These are phyloP conservation scores for Fusarium floridanum DNA, from an alignment of 2,329 filamentous ascomycete genomes.

Conservation along the genomic window DNA sequence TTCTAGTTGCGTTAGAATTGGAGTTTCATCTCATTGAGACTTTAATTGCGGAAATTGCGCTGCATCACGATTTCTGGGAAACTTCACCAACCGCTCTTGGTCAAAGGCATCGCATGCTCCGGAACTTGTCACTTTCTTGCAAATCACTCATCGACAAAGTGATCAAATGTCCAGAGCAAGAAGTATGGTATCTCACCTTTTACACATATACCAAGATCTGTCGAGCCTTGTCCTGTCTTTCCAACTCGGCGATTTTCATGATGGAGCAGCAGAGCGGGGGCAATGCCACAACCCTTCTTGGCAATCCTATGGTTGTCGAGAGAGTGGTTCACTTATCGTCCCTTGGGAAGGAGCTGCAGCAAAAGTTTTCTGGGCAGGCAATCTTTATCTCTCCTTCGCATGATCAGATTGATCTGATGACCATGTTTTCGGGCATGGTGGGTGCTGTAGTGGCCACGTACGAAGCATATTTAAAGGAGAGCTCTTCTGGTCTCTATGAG, in stretches of 20 bases:
- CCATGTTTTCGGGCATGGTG: background rate
- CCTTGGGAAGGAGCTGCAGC: background rate
- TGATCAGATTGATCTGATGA: background rate
- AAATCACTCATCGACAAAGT: background rate
- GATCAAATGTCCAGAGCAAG: background rate
- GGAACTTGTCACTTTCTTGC: background rate
- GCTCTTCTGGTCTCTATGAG: background rate
- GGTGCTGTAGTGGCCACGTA: background rate
- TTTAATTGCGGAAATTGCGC: background rate
- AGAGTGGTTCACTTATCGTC: background rate
- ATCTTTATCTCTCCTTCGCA: background rate
- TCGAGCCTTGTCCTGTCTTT: slow-evolving; percentile 2
- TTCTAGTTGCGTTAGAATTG: background rate
- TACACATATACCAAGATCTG: slow-evolving; percentile 5
- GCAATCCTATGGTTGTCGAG: background rate
- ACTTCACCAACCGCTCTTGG: background rate
- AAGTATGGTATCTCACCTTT: slow-evolving; percentile 1
- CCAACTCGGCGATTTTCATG: background rate
- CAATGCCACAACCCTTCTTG: too few relatives aligned
- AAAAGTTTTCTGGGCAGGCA: background rate
- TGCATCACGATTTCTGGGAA: slow-evolving; percentile 1
- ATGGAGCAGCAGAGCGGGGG: background rate
- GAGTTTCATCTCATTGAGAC: background rate
- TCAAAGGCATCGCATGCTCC: background rate
- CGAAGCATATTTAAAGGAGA: background rate